Percentiles rank a stretch among this genome's conserved stretches.
Evolutionary conservation across 768 basidiomycete species (phyloP).

Genomic region (Dacryopinax primogenitus): DNA sequence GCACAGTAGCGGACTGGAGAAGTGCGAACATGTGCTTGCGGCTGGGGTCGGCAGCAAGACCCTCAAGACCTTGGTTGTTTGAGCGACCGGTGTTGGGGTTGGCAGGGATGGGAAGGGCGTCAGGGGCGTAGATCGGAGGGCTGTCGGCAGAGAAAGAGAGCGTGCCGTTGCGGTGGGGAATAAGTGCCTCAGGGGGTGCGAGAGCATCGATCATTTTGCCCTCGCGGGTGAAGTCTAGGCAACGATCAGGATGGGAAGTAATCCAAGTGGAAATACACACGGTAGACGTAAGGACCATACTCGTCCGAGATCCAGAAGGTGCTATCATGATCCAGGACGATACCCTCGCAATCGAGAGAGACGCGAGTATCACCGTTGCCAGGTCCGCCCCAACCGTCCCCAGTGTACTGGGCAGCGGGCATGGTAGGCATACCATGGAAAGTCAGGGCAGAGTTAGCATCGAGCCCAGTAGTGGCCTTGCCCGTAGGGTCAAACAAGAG

Average conservation of each 20-base stretch:
- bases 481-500: constrained; percentile 38
- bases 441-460: constrained; percentile 37
- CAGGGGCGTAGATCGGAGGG: constrained; percentile 32
- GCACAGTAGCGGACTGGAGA: constrained; percentile 49
- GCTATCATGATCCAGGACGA: constrained; percentile 46
- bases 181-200: constrained; percentile 45
- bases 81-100: constrained; percentile 43
- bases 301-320: constrained; percentile 59
- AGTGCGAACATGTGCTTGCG: constrained; percentile 45
- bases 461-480: constrained; percentile 44
- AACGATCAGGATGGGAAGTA: background rate
- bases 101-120: constrained; percentile 41
- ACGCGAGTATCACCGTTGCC: constrained; percentile 39
- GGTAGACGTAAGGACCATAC: constrained; percentile 34
- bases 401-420: background rate
- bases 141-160: constrained; percentile 46
- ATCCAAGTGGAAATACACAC: constrained; percentile 1
- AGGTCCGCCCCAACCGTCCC: constrained; percentile 30
- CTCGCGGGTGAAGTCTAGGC: background rate
- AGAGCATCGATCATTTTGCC: constrained; percentile 16
- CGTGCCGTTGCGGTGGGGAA: constrained; percentile 36
- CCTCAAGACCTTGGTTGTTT: constrained; percentile 53
- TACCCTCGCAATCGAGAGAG: constrained; percentile 45
- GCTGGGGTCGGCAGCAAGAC: constrained; percentile 39
- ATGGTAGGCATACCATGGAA: constrained; percentile 25